These are phyloP conservation scores for Scedosporium aurantiacum DNA, from an alignment of 2,329 filamentous ascomycete genomes.

Conservation along the genomic window DNA sequence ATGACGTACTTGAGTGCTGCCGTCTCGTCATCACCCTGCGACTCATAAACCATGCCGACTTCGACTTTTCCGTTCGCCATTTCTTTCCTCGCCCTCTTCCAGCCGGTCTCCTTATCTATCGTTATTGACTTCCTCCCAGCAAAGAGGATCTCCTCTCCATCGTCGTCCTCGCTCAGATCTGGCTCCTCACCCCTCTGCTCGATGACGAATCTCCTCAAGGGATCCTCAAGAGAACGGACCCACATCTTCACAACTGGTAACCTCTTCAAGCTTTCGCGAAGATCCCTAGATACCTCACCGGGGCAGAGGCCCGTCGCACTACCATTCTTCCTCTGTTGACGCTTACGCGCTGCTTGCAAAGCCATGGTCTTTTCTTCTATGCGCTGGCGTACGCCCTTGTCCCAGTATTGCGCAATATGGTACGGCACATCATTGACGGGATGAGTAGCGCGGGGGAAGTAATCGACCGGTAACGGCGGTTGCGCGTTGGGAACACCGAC, in stretches of 20 bases:
- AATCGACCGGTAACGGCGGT: slow-evolving; percentile 73
- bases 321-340: slow-evolving; percentile 29
- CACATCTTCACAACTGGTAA: slow-evolving; percentile 66
- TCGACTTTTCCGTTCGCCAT: slow-evolving; percentile 48
- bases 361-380: slow-evolving; percentile 34
- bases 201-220: slow-evolving; percentile 66
- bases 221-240: slow-evolving; percentile 74
- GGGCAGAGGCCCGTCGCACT: slow-evolving; percentile 31
- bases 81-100: slow-evolving; percentile 41
- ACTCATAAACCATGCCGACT: slow-evolving; percentile 67
- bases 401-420: slow-evolving; percentile 80
- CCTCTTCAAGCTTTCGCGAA: slow-evolving; percentile 72
- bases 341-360: slow-evolving; percentile 32
- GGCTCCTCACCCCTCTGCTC: slow-evolving; percentile 24
- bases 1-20: slow-evolving; percentile 68
- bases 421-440: slow-evolving; percentile 72
- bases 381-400: slow-evolving; percentile 38
- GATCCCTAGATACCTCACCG: slow-evolving; percentile 62
- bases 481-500: slow-evolving; percentile 77
- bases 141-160: slow-evolving; percentile 76
- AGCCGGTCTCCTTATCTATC: slow-evolving; percentile 26
- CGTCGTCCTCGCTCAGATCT: slow-evolving; percentile 23
- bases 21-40: slow-evolving; percentile 60
- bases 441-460: slow-evolving; percentile 72
- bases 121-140: slow-evolving; percentile 53